These are phyloP conservation scores for Annona cherimola DNA, from an alignment of 164 flowering plant species.

Conservation along the genomic window DNA sequence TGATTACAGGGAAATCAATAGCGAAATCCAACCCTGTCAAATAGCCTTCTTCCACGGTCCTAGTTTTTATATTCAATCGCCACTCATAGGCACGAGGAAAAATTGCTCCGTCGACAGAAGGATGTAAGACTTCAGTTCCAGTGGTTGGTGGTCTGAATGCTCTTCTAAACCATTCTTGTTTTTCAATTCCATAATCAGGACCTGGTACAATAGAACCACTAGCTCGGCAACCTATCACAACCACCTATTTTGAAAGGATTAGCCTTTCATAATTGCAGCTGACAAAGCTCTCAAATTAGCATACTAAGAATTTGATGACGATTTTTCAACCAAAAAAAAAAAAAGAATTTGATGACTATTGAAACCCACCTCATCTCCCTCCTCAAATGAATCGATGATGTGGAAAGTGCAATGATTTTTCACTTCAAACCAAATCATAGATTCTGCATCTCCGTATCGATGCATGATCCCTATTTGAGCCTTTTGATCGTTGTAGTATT, in stretches of 20 bases:
- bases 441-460: constrained; percentile 11
- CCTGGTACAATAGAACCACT: constrained; percentile 11
- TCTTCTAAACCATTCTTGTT: constrained; percentile 14
- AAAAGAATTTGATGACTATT: neutral
- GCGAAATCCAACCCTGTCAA: constrained; percentile 9
- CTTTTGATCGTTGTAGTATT: constrained; percentile 3
- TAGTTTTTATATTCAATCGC: constrained; percentile 19
- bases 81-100: constrained; percentile 20
- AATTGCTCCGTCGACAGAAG: constrained; percentile 10
- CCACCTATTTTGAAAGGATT: neutral
- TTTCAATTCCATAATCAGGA: constrained; percentile 3
- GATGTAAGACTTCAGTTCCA: constrained; percentile 8
- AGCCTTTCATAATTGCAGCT: no score
- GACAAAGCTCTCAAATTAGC: neutral
- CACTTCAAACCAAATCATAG: constrained; percentile 11
- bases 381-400: constrained; percentile 16
- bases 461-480: constrained; percentile 18
- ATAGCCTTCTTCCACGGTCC: constrained; percentile 7
- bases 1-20: constrained; percentile 21
- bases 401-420: constrained; percentile 15
- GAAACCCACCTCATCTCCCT: constrained; percentile 14
- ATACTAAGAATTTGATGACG: neutral
- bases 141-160: neutral
- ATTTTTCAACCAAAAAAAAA: neutral
- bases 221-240: constrained; percentile 6